Evolutionary conservation across 441 rosid genomes (phyloP).

Genomic region (Eruca vesicaria): DNA sequence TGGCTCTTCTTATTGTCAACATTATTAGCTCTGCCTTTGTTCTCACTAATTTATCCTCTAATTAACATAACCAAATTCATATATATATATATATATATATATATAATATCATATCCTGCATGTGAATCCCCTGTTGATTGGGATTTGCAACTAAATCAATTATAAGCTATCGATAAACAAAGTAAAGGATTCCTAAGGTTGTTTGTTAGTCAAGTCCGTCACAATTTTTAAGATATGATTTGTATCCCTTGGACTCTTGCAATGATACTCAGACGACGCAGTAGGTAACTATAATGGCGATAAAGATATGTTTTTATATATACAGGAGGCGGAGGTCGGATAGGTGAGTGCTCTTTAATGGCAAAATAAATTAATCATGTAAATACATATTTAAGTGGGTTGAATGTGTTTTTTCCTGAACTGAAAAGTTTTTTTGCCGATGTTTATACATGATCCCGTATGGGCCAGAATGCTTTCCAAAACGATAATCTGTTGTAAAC

Average conservation of each 20-base stretch:
- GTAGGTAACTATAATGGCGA: slow-evolving; percentile 5
- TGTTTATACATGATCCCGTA: not conserved
- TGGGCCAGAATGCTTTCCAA: not conserved
- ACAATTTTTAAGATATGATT: not conserved
- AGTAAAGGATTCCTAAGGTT: not conserved
- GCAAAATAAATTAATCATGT: not conserved
- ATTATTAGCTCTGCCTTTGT: not conserved
- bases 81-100: too few species aligned
- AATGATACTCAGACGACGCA: not conserved
- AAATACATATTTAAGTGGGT: slow-evolving; percentile 14
- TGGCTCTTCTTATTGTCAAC: not conserved
- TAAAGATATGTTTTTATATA: not conserved
- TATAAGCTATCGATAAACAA: not conserved
- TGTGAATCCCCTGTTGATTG: not conserved
- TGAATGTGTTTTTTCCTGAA: not conserved
- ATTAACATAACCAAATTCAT: not conserved
- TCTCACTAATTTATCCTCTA: not conserved
- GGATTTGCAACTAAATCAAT: slow-evolving; percentile 8
- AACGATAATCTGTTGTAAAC: not conserved
- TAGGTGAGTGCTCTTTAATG: slow-evolving; percentile 7
- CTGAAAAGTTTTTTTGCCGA: not conserved
- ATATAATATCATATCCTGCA: not conserved
- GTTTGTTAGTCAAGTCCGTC: slow-evolving; percentile 6
- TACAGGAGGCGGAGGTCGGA: not conserved
- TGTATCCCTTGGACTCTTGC: slow-evolving; percentile 11